Percentiles rank a stretch among this genome's conserved stretches.
Conservation (phyloP, 108 stramenopile genomes). For the Chaetoceros muelleri region DNA sequence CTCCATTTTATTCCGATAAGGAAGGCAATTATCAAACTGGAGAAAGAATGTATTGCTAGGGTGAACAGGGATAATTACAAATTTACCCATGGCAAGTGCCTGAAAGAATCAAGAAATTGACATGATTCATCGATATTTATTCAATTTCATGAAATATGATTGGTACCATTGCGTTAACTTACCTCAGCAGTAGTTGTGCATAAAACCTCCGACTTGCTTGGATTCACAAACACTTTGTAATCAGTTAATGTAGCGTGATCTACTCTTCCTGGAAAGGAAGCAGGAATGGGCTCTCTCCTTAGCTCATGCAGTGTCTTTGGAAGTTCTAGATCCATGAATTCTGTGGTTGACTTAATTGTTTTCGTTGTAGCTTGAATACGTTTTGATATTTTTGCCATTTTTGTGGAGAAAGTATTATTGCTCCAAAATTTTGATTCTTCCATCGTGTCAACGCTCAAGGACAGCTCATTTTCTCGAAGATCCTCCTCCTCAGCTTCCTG, state of each 20-base stretch:
- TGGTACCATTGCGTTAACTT: too few relatives aligned
- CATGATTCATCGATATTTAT: too few relatives aligned
- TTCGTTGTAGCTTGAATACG: background rate
- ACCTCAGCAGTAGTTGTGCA: conserved; percentile 75
- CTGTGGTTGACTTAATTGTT: conserved; percentile 18
- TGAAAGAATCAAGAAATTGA: too few relatives aligned
- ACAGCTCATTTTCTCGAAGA: background rate
- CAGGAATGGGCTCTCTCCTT: conserved; percentile 56
- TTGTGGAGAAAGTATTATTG: conserved; percentile 2
- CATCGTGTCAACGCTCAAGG: background rate
- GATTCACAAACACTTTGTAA: conserved; percentile 79
- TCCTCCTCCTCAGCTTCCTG: background rate
- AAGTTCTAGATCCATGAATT: conserved; percentile 23
- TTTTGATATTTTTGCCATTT: conserved; percentile 12
- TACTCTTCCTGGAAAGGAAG: conserved; percentile 55
- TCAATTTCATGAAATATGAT: too few relatives aligned
- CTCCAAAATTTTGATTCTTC: conserved; percentile 1
- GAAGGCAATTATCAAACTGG: conserved; percentile 67
- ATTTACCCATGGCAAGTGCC: conserved; percentile 80
- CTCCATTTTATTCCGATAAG: conserved; percentile 56
- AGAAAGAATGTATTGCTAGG: conserved; percentile 66
- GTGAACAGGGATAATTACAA: conserved; percentile 61
- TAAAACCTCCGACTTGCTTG: conserved; percentile 71
- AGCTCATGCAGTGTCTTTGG: conserved; percentile 46
- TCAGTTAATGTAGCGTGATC: conserved; percentile 54